Evolutionary conservation across 345 rosid genomes (phyloP), one percentile per base, ranked within the genome.

Genomic region (Clarkia xantiana): DNA sequence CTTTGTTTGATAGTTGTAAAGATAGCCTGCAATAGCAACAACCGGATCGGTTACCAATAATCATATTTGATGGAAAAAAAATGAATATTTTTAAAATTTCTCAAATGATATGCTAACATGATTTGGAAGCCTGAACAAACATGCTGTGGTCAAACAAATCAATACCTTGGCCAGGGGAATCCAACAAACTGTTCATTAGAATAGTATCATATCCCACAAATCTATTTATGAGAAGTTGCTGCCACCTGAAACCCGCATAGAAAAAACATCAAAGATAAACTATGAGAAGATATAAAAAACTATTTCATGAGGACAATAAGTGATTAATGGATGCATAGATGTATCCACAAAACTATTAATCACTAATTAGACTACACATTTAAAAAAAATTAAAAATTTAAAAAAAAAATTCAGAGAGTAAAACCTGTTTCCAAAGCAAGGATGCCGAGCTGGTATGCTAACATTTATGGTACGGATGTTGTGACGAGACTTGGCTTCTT

Each of bases 191-290:
- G 69, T 93, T 93, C 96, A 87, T 87, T 79, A 93, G 55, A 58
- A 93, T 93, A 62, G 99, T 93, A 75, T 93, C 99, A 53, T 93
- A 93, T 65, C 99, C 99, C 67, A 93, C 99, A 73, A 93, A 67
- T 75, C 90, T 75, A 73, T 93, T 87, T 62, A 93, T 93, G 62
- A 87, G 81, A 73, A 87, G 95, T 68, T 93, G 99, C 73, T 93
- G 99, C 99, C 94, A 93, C 84, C 99, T 93, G 77, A 55, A 65
- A 73, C 48, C 41, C 63, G 53, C 53, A 66, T 52, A 54, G n/a
- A 42, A 41, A 43, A 49, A 19, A 15, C 17, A 11, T 34, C 13
- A 56, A 29, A 42, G 10, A 19, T 25, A 15, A 44, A 11, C 4
- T n/a, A 22, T 42, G 2, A 13, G 15, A 17, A 55, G 36, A 29